Conservation (phyloP, 1,284 basidiomycete genomes). For the Pisolithus thermaeus region DNA sequence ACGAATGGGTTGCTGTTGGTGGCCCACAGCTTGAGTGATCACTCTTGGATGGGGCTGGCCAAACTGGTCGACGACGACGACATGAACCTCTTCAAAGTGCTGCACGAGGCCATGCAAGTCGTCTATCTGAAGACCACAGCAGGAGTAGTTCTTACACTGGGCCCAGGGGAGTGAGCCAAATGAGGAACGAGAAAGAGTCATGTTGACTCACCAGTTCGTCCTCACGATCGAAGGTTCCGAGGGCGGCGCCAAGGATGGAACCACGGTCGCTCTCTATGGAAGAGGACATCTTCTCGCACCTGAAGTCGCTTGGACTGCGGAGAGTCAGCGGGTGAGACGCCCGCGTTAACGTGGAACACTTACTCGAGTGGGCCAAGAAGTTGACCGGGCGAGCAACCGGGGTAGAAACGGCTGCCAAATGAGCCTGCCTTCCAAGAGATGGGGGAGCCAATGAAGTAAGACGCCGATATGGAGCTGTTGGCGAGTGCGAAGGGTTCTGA, state of each 20-base stretch:
- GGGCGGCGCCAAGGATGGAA: constrained; percentile 53
- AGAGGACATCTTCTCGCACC: constrained; percentile 48
- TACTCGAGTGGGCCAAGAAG: constrained; percentile 60
- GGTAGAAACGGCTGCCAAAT: constrained; percentile 55
- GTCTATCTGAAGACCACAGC: constrained; percentile 72
- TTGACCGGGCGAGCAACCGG: constrained; percentile 56
- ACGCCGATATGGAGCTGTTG: constrained; percentile 48
- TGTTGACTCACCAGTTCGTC: constrained; percentile 55
- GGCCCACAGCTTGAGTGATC: constrained; percentile 42
- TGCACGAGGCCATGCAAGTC: constrained; percentile 83
- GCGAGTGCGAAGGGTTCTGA: constrained; percentile 45
- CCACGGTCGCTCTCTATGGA: constrained; percentile 58
- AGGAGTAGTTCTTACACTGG: constrained; percentile 79
- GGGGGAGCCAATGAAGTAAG: constrained; percentile 66
- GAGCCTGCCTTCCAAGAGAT: constrained; percentile 63
- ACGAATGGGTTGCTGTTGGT: constrained; percentile 28
- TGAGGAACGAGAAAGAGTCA: neutral
- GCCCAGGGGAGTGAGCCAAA: neutral
- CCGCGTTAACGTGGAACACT: constrained; percentile 19
- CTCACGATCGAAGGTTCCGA: constrained; percentile 61
- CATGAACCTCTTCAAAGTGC: constrained; percentile 83
- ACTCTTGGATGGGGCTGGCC: constrained; percentile 32
- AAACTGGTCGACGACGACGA: constrained; percentile 64
- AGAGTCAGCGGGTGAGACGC: neutral
- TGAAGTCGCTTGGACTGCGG: constrained; percentile 47